Base-by-base conservation (phyloP, 1,284 basidiomycete genomes). In the Rhodotorula sp. region DNA sequence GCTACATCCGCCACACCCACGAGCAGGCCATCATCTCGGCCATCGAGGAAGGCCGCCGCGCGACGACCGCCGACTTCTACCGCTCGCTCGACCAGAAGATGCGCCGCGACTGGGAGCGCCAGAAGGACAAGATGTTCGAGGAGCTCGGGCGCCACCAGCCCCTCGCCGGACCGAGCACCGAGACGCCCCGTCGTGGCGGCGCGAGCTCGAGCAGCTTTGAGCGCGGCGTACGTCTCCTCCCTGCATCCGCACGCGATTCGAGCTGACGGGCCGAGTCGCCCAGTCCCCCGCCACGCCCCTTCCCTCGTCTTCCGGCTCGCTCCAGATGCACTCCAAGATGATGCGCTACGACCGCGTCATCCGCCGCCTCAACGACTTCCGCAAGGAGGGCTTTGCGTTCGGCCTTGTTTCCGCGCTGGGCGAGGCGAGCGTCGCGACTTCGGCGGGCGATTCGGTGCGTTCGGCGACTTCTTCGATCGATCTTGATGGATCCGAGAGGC, bases 21-120 rank as follows among this genome's bases (percentile, higher is more conserved):
- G 93, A 97, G 81, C 93, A 96, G 81, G 92, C 92, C 74, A 88
- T 97, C 68, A 92, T 97, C 72, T 91, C 91, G 7, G 92, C 92
- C 4, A 95, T 97, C 70, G 93, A 97, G 80, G 91, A 96, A 79
- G 90, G 90, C 8, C 85, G 93, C 60, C 87, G 89, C 71, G 70
- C 74, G 76, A 96, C 93, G 0, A 89, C 93, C 76, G 86, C 90
- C 72, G 89, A 92, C 75, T 95, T 96, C 77, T 92, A 94, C 78
- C 86, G 87, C 49, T 87, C 89, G 53, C 83, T 95, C 55, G 90
- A 93, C 78, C 87, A 90, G 57, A 85, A 90, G 50, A 88, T 89
- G 77, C 85, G 88, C 73, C 85, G 87, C 61, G 91, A 94, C 77
- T 97, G 94, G 94, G 91, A 96, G 79, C 86, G 87, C 27, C 91